Evolutionary conservation across 2,329 filamentous ascomycete species (phyloP).

Genomic region (Graphiopsis chlorocephala): DNA sequence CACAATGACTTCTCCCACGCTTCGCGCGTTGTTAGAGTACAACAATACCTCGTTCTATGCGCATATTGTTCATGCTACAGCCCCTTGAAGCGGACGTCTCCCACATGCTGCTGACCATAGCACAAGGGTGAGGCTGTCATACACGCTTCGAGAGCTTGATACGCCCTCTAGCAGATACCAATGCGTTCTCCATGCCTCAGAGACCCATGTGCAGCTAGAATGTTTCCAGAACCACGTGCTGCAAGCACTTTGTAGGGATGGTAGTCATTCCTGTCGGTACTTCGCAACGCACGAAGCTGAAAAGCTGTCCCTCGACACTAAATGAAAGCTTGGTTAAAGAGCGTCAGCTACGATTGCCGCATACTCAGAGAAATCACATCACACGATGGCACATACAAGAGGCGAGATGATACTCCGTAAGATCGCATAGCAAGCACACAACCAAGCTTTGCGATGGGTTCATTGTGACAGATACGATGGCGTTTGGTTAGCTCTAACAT

Average conservation of each 20-base stretch:
- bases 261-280: neutral
- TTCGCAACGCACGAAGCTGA: neutral
- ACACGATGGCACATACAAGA: no score
- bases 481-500: no score
- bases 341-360: no score
- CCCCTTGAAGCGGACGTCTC: neutral
- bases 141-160: neutral
- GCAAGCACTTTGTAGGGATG: neutral
- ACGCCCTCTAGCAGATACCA: neutral
- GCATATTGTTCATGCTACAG: neutral
- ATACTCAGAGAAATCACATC: no score
- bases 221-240: neutral
- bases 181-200: neutral
- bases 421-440: constrained; percentile 4
- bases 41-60: neutral
- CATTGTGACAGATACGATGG: neutral
- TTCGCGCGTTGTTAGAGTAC: neutral
- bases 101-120: neutral
- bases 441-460: constrained; percentile 3
- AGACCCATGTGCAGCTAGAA: neutral
- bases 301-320: neutral
- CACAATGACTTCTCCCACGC: neutral
- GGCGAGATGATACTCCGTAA: neutral
- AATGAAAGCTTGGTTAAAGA: no score
- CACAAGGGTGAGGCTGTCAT: neutral